Evolutionary conservation across 2,329 filamentous ascomycete species (phyloP).

Genomic region (Curvularia hawaiiensis): DNA sequence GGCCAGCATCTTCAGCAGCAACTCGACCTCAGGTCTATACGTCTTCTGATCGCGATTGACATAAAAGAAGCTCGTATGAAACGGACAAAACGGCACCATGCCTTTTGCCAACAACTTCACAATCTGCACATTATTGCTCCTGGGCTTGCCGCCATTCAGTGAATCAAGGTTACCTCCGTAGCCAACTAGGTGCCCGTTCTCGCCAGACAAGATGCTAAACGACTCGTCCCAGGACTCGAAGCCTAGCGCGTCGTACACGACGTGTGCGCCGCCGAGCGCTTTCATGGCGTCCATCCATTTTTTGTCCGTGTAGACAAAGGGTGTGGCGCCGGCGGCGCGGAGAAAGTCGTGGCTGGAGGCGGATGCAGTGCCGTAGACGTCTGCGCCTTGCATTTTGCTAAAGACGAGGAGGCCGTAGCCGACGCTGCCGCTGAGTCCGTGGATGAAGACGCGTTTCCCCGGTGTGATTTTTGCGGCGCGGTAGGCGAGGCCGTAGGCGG

Average conservation of each 20-base stretch:
- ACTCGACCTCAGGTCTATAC: background rate
- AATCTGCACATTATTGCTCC: background rate
- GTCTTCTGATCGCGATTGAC: background rate
- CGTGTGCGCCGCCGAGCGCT: slow-evolving; percentile 53
- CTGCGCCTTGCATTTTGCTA: background rate
- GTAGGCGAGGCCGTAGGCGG: background rate
- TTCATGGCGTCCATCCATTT: slow-evolving; percentile 56
- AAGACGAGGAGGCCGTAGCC: background rate
- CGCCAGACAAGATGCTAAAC: slow-evolving; percentile 49
- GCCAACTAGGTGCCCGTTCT: background rate
- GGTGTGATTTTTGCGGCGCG: background rate
- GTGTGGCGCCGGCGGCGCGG: background rate
- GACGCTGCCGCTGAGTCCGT: background rate
- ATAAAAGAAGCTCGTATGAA: background rate
- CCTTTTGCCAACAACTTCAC: background rate
- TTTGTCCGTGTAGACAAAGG: slow-evolving; percentile 55
- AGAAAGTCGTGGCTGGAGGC: background rate
- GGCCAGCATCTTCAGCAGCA: background rate
- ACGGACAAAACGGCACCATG: background rate
- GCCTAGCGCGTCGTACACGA: slow-evolving; percentile 57
- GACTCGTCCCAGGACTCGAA: slow-evolving; percentile 59
- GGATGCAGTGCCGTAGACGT: background rate
- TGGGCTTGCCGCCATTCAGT: background rate
- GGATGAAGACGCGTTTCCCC: background rate
- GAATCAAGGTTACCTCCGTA: background rate